Percentiles rank a stretch among this genome's conserved stretches.
phyloP scores from a whole-genome alignment of 129 eudicot species.

The Chrysanthemum lavandulifolium region DNA sequence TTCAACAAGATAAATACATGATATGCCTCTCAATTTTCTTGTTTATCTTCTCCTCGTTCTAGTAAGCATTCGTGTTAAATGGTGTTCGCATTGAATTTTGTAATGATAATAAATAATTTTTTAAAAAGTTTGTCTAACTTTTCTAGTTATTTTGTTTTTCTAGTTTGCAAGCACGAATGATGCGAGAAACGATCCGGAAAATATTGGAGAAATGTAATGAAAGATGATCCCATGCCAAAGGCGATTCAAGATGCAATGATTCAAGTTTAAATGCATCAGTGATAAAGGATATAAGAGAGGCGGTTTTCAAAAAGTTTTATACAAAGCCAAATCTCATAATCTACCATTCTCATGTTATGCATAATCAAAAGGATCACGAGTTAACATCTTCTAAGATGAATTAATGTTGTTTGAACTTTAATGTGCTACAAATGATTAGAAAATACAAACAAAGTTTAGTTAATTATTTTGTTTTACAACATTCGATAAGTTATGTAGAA shows the following conservation, averaged over 20 bases:
- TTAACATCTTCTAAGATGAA: slow-evolving; percentile 24
- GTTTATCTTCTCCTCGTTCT: slow-evolving; percentile 33
- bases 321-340: slow-evolving; percentile 33
- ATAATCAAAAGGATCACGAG: slow-evolving; percentile 28
- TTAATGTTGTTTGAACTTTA: not conserved
- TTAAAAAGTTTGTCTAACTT: no score
- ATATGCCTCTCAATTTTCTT: slow-evolving; percentile 27
- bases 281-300: slow-evolving; percentile 9
- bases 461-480: no score
- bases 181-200: slow-evolving; percentile 49
- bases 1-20: slow-evolving; percentile 17
- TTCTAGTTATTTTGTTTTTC: no score
- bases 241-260: slow-evolving; percentile 35
- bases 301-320: slow-evolving; percentile 36
- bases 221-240: slow-evolving; percentile 56
- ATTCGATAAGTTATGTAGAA: no score
- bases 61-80: slow-evolving; percentile 16
- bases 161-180: slow-evolving; percentile 4
- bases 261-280: not conserved
- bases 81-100: no score
- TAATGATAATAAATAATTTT: no score
- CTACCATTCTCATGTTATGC: slow-evolving; percentile 37
- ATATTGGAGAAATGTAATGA: slow-evolving; percentile 55
- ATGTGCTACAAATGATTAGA: no score
- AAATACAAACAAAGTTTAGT: no score